Base-by-base conservation (phyloP, 805 yeast species). In the Suhomyces canberraensis region DNA sequence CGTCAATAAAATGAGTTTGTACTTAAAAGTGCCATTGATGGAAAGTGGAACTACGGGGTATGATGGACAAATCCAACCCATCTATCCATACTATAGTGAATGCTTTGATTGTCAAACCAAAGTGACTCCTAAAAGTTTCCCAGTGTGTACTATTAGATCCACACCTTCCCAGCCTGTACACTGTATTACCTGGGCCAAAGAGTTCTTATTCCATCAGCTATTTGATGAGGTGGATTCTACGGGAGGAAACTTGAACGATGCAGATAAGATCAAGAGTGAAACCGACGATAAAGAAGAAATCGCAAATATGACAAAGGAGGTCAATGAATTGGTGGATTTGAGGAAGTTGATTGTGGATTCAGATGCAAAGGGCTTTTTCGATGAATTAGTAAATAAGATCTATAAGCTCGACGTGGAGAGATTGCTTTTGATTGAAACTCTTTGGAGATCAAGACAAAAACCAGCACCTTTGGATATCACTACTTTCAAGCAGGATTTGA, bases 141-240 rank as follows among this genome's bases (percentile, higher is more conserved):
- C 99, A 0, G 96, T 93, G 1, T 93, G 99, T 58, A 93, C 98
- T 0, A 93, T 93, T 40, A 72, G 99, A 45, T 87, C 96, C 4
- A 93, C 98, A 0, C 99, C 99, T 0, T 86, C 96, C 0, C 89
- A 85, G 54, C 97, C 97, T 0, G 82, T 93, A 4, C 99, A 93
- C 55, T 89, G 96, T 58, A 82, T 93, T 17, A 95, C 95, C 1
- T 93, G 99, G 99, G 95, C 97, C 7, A 93, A 93, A 56, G 87
- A 84, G 49, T 95, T 87, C 53, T 62, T 93, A 35, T 89, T 93
- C 54, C 72, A 77, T 16, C 95, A 88, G 52, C 66, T 93, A 25
- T 91, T 89, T 56, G 80, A 79, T 15, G 79, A 78, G 32, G 70
- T 61, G 31, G 32, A 46, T 14, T 24, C 40, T 4, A 14, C 27